Base-by-base conservation (phyloP, 116 monocot species). In the Trichopus zeylanicus region DNA sequence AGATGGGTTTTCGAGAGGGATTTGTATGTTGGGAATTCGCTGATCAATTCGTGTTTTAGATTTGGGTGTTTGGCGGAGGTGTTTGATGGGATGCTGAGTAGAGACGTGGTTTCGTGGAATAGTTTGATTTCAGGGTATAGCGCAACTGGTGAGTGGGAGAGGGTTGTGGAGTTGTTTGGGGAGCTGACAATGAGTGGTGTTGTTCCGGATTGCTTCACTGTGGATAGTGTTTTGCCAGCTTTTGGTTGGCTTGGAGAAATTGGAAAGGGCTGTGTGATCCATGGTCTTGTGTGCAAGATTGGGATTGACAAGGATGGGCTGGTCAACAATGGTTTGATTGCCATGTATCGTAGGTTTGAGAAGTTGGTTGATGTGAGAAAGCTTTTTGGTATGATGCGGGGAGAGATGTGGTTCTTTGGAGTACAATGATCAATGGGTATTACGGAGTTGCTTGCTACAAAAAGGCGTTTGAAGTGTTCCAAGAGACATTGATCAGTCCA, bases 171-270 rank as follows among this genome's bases (percentile, higher is more conserved):
- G 16, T 65, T 56, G 29, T 71, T 64, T 58, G 16, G 28, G 25
- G 64, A 48, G n/a, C 51, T 71, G 29, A 46, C 64, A 23, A 39
- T 58, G 51, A 35, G 12, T 29, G 30, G 57, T 1, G 6, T 51
- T 13, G 34, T 51, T 64, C 64, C 51, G 11, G 71, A 71, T 57
- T 71, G 71, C 48, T 71, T 64, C 23, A 72, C 66, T 1, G 66
- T 66, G 29, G 72, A 72, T 59, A 72, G 72, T 24, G 42, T 72
- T 59, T 54, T 66, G 26, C 65, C 72, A 4, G 66, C 72, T 25
- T 54, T 31, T 48, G 65, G 66, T 31, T 29, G 52, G 37, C 60
- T 65, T 31, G 46, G 53, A 19, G 60, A 18, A 33, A 18, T 53
- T 53, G 39, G 20, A 46, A 31, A 47, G 26, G 72, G 72, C 22